Evolutionary conservation across 208 protist species (phyloP), one percentile per base, ranked within the genome.

Genomic region (Herpetomonas tarakana): DNA sequence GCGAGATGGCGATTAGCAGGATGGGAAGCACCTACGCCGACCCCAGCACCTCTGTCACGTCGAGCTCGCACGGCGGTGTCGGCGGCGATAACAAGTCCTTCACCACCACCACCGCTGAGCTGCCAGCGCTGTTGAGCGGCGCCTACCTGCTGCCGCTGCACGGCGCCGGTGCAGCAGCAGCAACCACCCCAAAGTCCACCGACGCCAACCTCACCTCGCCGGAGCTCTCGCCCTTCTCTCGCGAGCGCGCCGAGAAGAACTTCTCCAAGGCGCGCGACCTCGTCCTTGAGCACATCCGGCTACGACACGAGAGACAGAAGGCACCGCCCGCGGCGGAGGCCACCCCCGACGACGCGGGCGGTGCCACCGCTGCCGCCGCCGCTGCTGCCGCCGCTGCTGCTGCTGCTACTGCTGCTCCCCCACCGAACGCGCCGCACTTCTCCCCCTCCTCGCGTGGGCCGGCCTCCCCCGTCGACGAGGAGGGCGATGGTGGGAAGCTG

Each of bases 201-300:
- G 44, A 11, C 7, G 6, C 44, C 4, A 11, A 24, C 44, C 44
- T 7, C 4, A 4, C 6, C 44, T 22, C 7, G 3, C 21, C 22
- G 21, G 22, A 21, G 27, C 2, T 3, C 27, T 18, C 28, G 9
- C 11, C 31, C 3, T 58, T 26, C 53, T 22, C 9, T 19, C 11
- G 35, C 9, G 53, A 44, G 53, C 31, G 31, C 19, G 53, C 53
- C 21, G 4, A 38, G 53, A 16, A 58, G 35, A 44, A 46, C 53
- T 58, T 47, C 26, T 11, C 11, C 25, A 46, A 58, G 35, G 53
- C 53, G 2, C 19, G 19, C 3, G 28, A 2, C 2, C 38, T 27
- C 53, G 24, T 58, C 39, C 11, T 18, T 6, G 19, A 47, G 28
- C 28, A 46, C 14, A 2, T 58, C 6, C 1, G 35, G 44, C 21